Conservation (phyloP, 352 stramenopile species). For the Phytopythium boreale region DNA sequence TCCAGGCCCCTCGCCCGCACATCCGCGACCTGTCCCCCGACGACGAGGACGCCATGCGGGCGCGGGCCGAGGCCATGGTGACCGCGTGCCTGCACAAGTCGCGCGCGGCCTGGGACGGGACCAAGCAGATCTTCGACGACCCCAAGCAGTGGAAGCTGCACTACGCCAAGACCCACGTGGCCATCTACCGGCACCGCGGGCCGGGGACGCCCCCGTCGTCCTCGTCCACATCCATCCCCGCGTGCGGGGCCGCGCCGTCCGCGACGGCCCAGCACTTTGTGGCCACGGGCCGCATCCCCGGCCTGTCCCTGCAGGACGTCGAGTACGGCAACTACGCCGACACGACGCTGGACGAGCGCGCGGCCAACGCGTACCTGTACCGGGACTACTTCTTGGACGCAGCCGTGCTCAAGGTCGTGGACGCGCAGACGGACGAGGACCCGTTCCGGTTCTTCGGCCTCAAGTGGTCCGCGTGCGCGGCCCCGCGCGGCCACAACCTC, state of each 20-base stretch:
- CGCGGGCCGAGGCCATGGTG: conserved; percentile 36
- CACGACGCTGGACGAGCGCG: conserved; percentile 66
- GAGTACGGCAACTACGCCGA: conserved; percentile 71
- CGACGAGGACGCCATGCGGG: conserved; percentile 26
- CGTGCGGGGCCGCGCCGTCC: conserved; percentile 1
- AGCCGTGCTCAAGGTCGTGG: conserved; percentile 55
- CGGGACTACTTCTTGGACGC: conserved; percentile 69
- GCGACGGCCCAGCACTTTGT: conserved; percentile 42
- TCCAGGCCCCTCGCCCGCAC: conserved; percentile 32
- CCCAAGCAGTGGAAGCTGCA: conserved; percentile 68
- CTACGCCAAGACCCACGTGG: conserved; percentile 43
- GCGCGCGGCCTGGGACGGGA: conserved; percentile 51
- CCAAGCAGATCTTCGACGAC: conserved; percentile 58
- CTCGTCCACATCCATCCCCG: background rate
- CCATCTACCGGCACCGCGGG: conserved; percentile 43
- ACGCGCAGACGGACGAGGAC: conserved; percentile 57
- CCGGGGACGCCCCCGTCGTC: background rate
- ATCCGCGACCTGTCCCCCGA: conserved; percentile 21
- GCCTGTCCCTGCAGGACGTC: conserved; percentile 57
- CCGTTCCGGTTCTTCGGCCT: conserved; percentile 74
- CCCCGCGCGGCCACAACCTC: conserved; percentile 40
- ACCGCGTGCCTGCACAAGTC: conserved; percentile 32
- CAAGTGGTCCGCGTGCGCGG: conserved; percentile 64
- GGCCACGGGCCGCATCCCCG: conserved; percentile 48
- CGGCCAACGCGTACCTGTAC: conserved; percentile 51